Base-by-base conservation (phyloP, 441 rosid species). In the Flueggea neowawraea region DNA sequence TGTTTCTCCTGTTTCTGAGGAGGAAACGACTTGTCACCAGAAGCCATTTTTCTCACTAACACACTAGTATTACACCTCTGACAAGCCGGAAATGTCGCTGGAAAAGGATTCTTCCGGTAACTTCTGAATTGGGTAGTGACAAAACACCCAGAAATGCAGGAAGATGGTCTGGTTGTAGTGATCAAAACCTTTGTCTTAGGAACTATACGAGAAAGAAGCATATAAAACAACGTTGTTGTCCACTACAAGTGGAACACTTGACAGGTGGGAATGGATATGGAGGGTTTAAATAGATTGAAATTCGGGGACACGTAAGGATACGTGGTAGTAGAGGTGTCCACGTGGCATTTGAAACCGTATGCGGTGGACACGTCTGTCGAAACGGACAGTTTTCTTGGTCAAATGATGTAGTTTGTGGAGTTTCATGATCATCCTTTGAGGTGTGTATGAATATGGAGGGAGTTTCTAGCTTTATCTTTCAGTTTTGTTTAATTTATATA, bases 1-100 rank as follows among this genome's bases (percentile, higher is more conserved):
- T 87, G 95, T 4, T 51, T 60, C 17, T 77, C 81, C 75, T 86
- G 96, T 77, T 69, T 73, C 74, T 88, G 91, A 41, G 80, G 82
- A 17, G 86, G 91, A 55, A 84, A 87, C 55, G 48, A 52, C 43
- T 61, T 66, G 4, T 64, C 73, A 13, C 69, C 71, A 2, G 88
- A 85, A 32, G 93, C 81, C 96, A 87, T 47, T 3, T 47, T 89
- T 62, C 70, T 64, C 55, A 45, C 59, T 13, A 39, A 32, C 49
- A 48, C 44, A 16, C 66, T 44, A 33, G 12, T 17, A 6, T 54
- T 16, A 10, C 39, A 28, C 47, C 48, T 67, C 32, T 2, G 67
- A 22, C 31, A 65, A 6, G 13, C 54, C 7, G 54, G 49, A 49
- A 56, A 61, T 4, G 50, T 49, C 12, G 64, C 69, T 31, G 58